Base-by-base conservation (phyloP, 257 asterid species). In the Gynochthodes officinalis region DNA sequence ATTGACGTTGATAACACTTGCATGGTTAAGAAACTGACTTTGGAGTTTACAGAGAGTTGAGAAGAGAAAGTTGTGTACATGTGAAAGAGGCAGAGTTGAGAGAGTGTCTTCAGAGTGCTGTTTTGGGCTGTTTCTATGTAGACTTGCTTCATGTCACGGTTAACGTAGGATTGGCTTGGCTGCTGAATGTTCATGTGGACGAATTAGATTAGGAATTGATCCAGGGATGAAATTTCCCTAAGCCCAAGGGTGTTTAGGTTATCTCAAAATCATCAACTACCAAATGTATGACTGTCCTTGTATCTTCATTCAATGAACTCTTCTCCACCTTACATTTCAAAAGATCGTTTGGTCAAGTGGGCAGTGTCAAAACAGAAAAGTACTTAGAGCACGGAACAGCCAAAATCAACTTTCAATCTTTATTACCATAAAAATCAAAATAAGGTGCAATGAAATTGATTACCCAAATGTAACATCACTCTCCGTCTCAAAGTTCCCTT, bases 281-380 rank as follows among this genome's bases (percentile, higher is more conserved):
- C 63, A 74, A 67, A 58, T 57, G 65, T 65, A 73, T 67, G 75
- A 61, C 74, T 61, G 57, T 52, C 61, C 70, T 46, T 21, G 59
- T 42, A 13, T 44, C 73, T 42, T 74, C 23, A 48, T 37, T 27
- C n/a, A n/a, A 68, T 62, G 74, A 53, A 73, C 71, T 37, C 59
- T 28, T 54, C 4, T 32, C 48, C n/a, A 72, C 88, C 89, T 81
- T 82, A 76, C 54, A 81, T 69, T 78, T 71, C 13, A 7, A 55
- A 58, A 88, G 93, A 68, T 76, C 79, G 33, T 80, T 72, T 76
- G 44, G 90, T 74, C 81, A 70, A 52, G 32, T 28, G 23, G 4
- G 14, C 21, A 25, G 18, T 25, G 46, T 19, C 50, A 35, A 33
- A 71, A 60, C n/a, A 49, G 23, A 55, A 32, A 30, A 63, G 40